Conservation (phyloP, 352 stramenopile genomes). For the Phytophthora pseudosyringae region DNA sequence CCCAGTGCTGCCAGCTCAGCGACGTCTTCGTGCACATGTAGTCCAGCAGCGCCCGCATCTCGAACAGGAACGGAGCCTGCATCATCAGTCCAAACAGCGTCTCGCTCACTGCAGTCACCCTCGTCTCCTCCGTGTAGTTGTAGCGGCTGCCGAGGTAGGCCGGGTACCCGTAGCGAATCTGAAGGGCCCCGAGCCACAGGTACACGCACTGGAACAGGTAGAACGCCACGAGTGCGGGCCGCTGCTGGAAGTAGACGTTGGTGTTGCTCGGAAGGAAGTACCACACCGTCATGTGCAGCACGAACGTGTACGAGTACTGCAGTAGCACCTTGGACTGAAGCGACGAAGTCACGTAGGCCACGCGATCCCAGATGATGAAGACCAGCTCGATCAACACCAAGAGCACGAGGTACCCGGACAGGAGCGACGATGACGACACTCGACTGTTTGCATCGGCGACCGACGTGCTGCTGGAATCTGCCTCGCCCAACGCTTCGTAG, state of each 20-base stretch:
- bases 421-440: conserved; percentile 71
- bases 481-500: conserved; percentile 76
- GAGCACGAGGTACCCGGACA: conserved; percentile 89
- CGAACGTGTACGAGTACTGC: conserved; percentile 76
- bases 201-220: conserved; percentile 85
- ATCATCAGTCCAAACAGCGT: conserved; percentile 80
- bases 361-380: conserved; percentile 89
- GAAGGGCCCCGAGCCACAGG: conserved; percentile 76
- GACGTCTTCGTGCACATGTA: conserved; percentile 90
- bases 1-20: conserved; percentile 80
- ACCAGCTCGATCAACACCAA: conserved; percentile 81
- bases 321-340: conserved; percentile 76
- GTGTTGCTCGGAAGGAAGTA: conserved; percentile 77
- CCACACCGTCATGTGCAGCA: conserved; percentile 81
- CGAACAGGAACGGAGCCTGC: conserved; percentile 86
- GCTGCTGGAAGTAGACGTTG: conserved; percentile 84
- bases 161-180: conserved; percentile 89
- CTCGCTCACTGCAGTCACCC: conserved; percentile 60
- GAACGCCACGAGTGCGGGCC: conserved; percentile 70
- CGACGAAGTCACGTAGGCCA: conserved; percentile 80
- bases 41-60: conserved; percentile 86
- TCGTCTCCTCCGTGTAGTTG: conserved; percentile 66
- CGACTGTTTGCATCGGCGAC: conserved; percentile 55
- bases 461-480: conserved; percentile 43
- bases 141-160: conserved; percentile 85